Base-by-base conservation (phyloP, 2,329 filamentous ascomycete genomes). In the Aaosphaeria arxii region DNA sequence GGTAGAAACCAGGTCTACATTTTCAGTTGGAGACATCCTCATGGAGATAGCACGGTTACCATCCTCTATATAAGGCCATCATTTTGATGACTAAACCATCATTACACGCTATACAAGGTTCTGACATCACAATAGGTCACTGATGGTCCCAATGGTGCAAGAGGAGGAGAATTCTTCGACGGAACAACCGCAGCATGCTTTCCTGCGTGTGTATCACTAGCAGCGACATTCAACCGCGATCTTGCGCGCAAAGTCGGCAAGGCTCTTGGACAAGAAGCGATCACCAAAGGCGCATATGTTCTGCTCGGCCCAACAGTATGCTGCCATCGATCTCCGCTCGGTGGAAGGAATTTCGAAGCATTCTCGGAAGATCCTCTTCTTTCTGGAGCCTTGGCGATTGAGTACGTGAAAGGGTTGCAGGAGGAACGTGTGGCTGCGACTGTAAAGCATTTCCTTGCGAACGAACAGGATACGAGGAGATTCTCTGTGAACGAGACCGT, bases 141-240 rank as follows among this genome's bases (percentile, higher is more conserved):
- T 29, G 84, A 87, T 53, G 84, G 84, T 0, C 84, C 85, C 41
- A 86, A 86, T 59, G 84, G 84, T 42, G 77, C 84, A n/a, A 76
- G 84, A 49, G 84, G 83, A 29, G 53, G 48, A 1, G 78, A 76
- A 48, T 86, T 85, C 74, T 85, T 85, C 68, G 78, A 82, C 54
- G 80, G 83, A 42, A 74, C 69, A 7, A 67, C 86, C 71, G 86
- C 87, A 24, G 87, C 87, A 11, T 80, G 88, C 42, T 86, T 90
- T 53, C 87, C 87, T 6, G 89, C 86, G 53, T 86, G 85, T 48
- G 83, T 88, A 44, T 87, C 84, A 0, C 75, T 90, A 7, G 64
- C 59, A 0, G 61, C 63, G 5, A 65, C 63, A 0, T 67, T 61
- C 47, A 57, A 66, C 46, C 54, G 48, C 32, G 43, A 47, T 6